Evolutionary conservation across 1,139 yeast genomes (phyloP), one percentile per base, ranked within the genome.

Genomic region (Lipomyces yarrowii): DNA sequence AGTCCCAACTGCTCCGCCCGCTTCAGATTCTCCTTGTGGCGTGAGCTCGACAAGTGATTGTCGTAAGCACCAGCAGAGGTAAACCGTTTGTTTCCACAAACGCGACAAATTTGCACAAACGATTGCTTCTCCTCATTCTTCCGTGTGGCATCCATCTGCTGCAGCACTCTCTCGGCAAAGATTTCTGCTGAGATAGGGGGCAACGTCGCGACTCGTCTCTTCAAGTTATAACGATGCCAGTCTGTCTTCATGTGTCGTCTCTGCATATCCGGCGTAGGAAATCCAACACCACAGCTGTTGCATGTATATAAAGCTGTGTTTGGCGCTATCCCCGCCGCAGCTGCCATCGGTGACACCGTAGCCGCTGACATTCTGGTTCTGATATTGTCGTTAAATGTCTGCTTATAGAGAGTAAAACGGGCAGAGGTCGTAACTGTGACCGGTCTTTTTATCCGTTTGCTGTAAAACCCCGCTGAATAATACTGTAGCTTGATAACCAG

Each of bases 211-310:
- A 94, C 97, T 74, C 97, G 83, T 77, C 99, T 84, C 78, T 94
- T 94, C 75, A 94, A 83, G 75, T 94, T 93, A 77, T 91, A 94
- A 71, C 96, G 83, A 75, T 92, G 98, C 98, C 98, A 93, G 69
- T 93, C 98, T 0, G 97, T 88, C 76, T 91, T 91, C 98, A 94
- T 94, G 63, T 94, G 99, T 65, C 84, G 82, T 73, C 98, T 83
- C 79, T 94, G 99, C 70, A 86, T 83, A 65, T 88, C 92, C 5
- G 96, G 88, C 21, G 88, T 82, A 21, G 88, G 86, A 74, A 94
- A 94, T 67, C 86, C 86, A 68, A 93, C 83, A 10, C 87, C 88
- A 75, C 99, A 94, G 48, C 97, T 89, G 75, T 91, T 90, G 78
- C 99, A 94, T 3, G 98, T 92, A 61, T 64, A 72, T 26, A 61